A percentile compares a stretch with the other conserved stretches of the same genome.
Conservation (phyloP, 2,329 filamentous ascomycete genomes). For the Apiospora rasikravindrae region DNA sequence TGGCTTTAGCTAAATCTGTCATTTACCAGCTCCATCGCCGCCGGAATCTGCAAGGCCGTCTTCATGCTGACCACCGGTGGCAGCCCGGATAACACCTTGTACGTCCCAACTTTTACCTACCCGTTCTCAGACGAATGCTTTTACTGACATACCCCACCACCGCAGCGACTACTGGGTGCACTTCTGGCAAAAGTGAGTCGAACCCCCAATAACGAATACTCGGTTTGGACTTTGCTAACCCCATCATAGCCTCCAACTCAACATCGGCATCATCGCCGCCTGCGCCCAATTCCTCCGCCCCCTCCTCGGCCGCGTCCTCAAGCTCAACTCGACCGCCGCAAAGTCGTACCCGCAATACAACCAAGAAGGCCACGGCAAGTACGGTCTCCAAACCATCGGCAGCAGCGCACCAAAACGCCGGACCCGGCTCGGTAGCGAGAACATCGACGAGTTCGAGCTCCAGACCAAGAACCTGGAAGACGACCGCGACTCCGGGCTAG, state of each 20-base stretch:
- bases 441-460: slow-evolving; percentile 11
- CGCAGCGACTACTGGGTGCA: neutral
- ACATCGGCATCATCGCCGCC: slow-evolving; percentile 16
- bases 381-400: slow-evolving; percentile 3
- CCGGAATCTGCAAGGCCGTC: neutral
- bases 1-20: neutral
- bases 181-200: slow-evolving; percentile 7
- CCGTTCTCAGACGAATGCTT: too few species aligned
- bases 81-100: neutral
- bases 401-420: slow-evolving; percentile 1
- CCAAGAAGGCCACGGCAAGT: neutral
- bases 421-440: neutral
- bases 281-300: slow-evolving; percentile 6
- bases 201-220: neutral
- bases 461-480: neutral
- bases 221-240: neutral
- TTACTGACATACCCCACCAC: neutral
- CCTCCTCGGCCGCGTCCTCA: neutral
- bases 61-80: neutral
- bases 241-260: neutral
- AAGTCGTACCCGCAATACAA: slow-evolving; percentile 4
- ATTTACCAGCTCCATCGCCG: neutral
- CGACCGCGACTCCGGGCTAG: neutral
- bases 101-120: too few species aligned
- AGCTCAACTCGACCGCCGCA: neutral